Base-by-base conservation (phyloP, 352 stramenopile genomes). In the Bremia lactucae region DNA sequence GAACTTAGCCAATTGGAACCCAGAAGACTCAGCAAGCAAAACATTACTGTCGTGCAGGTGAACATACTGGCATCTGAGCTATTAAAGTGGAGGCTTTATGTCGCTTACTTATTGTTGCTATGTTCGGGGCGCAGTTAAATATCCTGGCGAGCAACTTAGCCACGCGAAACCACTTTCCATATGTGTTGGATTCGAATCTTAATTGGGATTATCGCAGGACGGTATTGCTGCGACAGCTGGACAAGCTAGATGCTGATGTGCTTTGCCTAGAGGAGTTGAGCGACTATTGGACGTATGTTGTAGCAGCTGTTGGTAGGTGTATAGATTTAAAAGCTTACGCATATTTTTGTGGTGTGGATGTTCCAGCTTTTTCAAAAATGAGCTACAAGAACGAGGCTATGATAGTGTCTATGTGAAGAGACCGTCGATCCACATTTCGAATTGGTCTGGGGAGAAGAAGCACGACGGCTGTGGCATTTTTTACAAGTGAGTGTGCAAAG, bases 391-490 rank as follows among this genome's bases (percentile, higher is more conserved):
- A 23, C 68, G 77, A 18, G 80, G 80, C 0, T 93, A 93, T 49
- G 77, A 93, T 26, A 93, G 80, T 16, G 73, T 89, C 23, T 93
- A 78, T 40, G 68, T 88, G 16, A 93, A 93, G 56, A 68, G 80
- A 1, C 80, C 80, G 14, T 93, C 80, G 3, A 82, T 87, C 34
- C 72, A 93, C 48, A 59, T 85, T 6, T 90, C 77, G 14, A 90
- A 79, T 24, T 93, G 80, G 80, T 90, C 77, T 11, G 80, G 80
- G 19, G 77, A 89, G 42, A 90, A 87, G 56, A 93, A 93, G 47
- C 72, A 83, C 28, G 80, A 93, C 48, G 80, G 80, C 46, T 93
- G 80, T 21, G 80, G 80, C 11, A 90, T 93, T 53, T 93, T 93
- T 34, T 93, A 78, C 65, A 87, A 89, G 73, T 84, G 22, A 42